Percentiles rank a stretch among this genome's conserved stretches.
Evolutionary conservation across 495 filamentous ascomycete species (phyloP).

Genomic region (Lasiosphaeria ovina): DNA sequence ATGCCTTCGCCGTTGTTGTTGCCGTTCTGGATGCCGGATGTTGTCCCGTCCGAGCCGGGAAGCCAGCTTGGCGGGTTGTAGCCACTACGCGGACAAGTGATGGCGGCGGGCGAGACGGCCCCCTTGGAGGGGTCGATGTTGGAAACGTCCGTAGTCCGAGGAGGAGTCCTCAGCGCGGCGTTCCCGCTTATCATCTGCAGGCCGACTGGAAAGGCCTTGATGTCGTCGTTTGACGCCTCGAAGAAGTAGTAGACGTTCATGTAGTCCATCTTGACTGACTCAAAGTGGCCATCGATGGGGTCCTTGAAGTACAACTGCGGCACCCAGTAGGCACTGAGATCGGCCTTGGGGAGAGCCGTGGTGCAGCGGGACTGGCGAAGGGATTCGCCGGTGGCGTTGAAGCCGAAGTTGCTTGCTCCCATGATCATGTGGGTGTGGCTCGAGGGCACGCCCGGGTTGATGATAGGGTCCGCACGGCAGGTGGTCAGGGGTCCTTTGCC

Average conservation of each 20-base stretch:
- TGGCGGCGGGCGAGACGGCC: conserved; percentile 43
- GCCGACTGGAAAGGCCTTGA: conserved; percentile 64
- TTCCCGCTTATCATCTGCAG: conserved; percentile 73
- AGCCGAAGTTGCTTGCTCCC: conserved; percentile 68
- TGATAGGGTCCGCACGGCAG: conserved; percentile 63
- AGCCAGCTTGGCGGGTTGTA: conserved; percentile 53
- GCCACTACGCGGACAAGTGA: conserved; percentile 45
- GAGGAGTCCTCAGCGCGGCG: conserved; percentile 45
- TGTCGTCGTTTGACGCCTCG: conserved; percentile 55
- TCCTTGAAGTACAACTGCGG: conserved; percentile 64
- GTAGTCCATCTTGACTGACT: conserved; percentile 58
- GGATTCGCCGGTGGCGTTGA: conserved; percentile 57
- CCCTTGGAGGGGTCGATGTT: conserved; percentile 44
- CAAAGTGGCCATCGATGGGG: conserved; percentile 61
- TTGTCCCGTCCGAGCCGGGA: conserved; percentile 42
- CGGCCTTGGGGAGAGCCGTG: conserved; percentile 61
- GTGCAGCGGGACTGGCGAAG: conserved; percentile 63
- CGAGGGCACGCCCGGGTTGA: conserved; percentile 56
- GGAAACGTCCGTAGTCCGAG: conserved; percentile 28
- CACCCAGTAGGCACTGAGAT: conserved; percentile 78
- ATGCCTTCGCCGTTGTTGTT: conserved; percentile 47
- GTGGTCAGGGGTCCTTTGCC: conserved; percentile 49
- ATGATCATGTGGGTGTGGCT: conserved; percentile 66
- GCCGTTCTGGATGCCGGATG: conserved; percentile 47
- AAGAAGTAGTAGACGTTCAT: conserved; percentile 72